Conservation (phyloP, 148 eudicot genomes). For the Limonium bicolor region DNA sequence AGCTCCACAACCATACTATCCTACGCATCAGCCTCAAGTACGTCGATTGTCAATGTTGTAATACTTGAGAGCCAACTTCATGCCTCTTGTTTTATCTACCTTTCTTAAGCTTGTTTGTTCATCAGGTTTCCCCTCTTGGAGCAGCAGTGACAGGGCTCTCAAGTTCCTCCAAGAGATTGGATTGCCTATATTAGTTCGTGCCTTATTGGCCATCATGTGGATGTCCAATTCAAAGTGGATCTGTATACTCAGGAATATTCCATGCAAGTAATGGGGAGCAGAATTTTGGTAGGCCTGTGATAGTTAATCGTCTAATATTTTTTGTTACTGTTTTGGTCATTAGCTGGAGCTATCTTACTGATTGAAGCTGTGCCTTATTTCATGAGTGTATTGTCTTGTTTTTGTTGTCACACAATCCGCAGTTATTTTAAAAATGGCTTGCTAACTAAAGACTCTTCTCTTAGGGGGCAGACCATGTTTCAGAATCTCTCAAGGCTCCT, state of each 20-base stretch:
- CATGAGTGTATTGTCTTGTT: too few species aligned
- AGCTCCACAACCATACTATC: constrained; percentile 63
- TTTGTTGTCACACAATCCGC: constrained; percentile 25
- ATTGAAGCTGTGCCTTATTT: not conserved
- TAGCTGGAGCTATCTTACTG: not conserved
- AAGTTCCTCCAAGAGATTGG: constrained; percentile 44
- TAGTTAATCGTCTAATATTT: not conserved
- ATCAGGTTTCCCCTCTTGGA: not conserved
- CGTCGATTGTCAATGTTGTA: too few species aligned
- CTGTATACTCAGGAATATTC: constrained; percentile 67
- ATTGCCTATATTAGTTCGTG: constrained; percentile 60
- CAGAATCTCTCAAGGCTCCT: constrained; percentile 42
- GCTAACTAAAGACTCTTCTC: constrained; percentile 31
- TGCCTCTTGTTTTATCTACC: not conserved
- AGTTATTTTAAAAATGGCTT: constrained; percentile 74
- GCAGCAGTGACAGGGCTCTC: constrained; percentile 24
- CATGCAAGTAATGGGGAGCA: constrained; percentile 63
- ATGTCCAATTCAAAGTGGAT: constrained; percentile 87
- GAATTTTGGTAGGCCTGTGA: constrained; percentile 62
- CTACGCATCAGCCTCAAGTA: constrained; percentile 85
- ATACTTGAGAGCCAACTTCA: too few species aligned
- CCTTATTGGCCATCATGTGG: constrained; percentile 85
- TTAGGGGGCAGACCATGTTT: constrained; percentile 29
- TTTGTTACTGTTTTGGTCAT: not conserved
- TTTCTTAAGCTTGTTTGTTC: not conserved